Percentiles rank a stretch among this genome's conserved stretches.
phyloP scores from a whole-genome alignment of 257 asterid genomes.

The Nicotiana obtusifolia region DNA sequence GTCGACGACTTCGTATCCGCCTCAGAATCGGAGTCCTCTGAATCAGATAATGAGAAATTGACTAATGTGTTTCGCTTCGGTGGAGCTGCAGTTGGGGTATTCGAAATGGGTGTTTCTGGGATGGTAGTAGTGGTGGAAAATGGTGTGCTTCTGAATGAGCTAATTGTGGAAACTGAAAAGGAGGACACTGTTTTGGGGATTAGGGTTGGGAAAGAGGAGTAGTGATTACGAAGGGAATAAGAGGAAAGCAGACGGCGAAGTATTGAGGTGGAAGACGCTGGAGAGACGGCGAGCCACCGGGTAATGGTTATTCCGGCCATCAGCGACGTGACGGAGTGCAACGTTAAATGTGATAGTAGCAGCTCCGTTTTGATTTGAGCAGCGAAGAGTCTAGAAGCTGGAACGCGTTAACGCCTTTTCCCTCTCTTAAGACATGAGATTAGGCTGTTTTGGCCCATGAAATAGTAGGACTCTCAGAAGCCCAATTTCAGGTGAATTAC shows the following conservation, averaged over 20 bases:
- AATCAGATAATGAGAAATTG: conserved; percentile 69
- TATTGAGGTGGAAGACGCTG: conserved; percentile 2
- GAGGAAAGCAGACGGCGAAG: neutral
- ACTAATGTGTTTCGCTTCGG: conserved; percentile 59
- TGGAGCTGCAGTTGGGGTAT: conserved; percentile 12
- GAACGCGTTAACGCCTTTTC: no score
- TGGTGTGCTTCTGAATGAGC: conserved; percentile 6
- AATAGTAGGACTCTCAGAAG: no score
- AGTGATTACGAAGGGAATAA: conserved; percentile 8
- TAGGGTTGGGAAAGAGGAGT: neutral
- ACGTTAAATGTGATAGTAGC: neutral
- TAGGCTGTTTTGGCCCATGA: no score
- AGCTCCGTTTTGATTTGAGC: neutral
- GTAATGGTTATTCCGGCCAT: conserved; percentile 17
- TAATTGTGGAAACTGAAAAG: neutral
- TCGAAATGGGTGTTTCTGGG: neutral
- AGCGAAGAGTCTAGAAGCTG: neutral
- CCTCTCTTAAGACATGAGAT: no score
- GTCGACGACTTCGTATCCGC: conserved; percentile 18
- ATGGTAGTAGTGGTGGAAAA: conserved; percentile 27
- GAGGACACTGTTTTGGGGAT: neutral
- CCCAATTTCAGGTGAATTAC: no score
- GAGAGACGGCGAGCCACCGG: conserved; percentile 8
- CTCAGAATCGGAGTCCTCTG: conserved; percentile 48
- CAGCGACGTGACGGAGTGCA: neutral